Base-by-base conservation (phyloP, 108 stramenopile species). In the Skeletonema costatum region DNA sequence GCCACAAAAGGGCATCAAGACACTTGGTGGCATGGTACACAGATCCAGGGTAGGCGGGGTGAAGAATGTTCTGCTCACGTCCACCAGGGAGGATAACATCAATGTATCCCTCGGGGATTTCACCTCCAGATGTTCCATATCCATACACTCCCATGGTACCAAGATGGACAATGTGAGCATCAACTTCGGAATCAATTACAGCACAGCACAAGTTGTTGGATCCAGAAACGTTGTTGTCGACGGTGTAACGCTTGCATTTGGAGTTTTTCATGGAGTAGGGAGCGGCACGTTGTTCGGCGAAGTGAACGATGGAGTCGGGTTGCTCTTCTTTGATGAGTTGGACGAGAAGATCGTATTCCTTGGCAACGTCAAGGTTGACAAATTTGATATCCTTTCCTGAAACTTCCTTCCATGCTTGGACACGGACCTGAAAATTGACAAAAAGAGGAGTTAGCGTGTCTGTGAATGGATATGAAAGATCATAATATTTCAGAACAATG, bases 111-210 rank as follows among this genome's bases (percentile, higher is more conserved):
- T 99, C 98, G 36, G 98, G 98, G 67, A 99, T 99, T 86, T 98
- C 97, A 66, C 97, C 97, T 64, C 97, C 98, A 16, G 95, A 94
- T 58, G 96, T 98, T 68, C 98, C 98, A 81, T 98, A 99, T 68
- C 98, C 98, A 75, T 99, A 99, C 38, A 99, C 98, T 46, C 98
- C 98, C 98, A 98, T 99, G 66, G 98, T 99, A 48, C 98, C 98
- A 70, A 99, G 89, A 80, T 99, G 98, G 53, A 97, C 97, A 75
- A 99, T 94, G 87, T 99, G 98, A 46, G 96, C 92, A 85, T 97
- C 97, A 36, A 97, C 81, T 14, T 93, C 98, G 11, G 90, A 77
- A 66, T 99, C 98, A 59, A 98, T 96, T 70, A 99, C 90, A 11
- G 98, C 98, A 68, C 93, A 93, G 75, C 97, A 96, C 64, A 99